phyloP scores from a whole-genome alignment of 129 eudicot genomes.

The Pulicaria dysenterica region DNA sequence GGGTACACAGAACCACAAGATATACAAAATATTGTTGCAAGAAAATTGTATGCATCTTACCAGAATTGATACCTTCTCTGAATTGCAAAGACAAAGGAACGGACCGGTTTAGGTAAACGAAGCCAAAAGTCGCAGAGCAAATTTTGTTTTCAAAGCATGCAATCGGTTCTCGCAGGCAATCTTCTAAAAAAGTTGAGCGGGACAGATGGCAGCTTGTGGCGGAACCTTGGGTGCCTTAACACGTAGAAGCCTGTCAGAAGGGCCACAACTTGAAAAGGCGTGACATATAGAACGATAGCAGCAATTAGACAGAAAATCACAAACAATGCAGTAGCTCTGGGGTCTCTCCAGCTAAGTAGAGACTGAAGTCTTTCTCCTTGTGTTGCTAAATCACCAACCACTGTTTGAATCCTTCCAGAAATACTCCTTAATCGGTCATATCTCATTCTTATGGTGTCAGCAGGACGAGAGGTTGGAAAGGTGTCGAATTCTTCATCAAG shows the following conservation, averaged over 20 bases:
- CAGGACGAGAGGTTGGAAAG: slow-evolving; percentile 57
- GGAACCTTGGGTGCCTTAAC: slow-evolving; percentile 63
- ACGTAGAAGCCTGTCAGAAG: slow-evolving; percentile 55
- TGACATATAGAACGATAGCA: slow-evolving; percentile 54
- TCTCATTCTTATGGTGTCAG: slow-evolving; percentile 55
- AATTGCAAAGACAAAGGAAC: slow-evolving; percentile 19
- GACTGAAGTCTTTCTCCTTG: slow-evolving; percentile 68
- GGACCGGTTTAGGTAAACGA: slow-evolving; percentile 1
- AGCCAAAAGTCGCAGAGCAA: neutral
- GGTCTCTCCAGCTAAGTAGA: slow-evolving; percentile 70
- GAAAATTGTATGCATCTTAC: slow-evolving; percentile 37
- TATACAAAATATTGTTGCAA: slow-evolving; percentile 31
- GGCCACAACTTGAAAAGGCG: slow-evolving; percentile 60
- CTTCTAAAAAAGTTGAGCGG: slow-evolving; percentile 68
- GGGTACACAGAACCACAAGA: slow-evolving; percentile 35
- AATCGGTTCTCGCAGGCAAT: slow-evolving; percentile 68
- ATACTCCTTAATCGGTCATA: slow-evolving; percentile 62
- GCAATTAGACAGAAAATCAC: slow-evolving; percentile 61
- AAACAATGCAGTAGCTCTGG: slow-evolving; percentile 56
- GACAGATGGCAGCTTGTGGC: slow-evolving; percentile 60
- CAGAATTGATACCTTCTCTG: slow-evolving; percentile 8
- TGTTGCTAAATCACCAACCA: slow-evolving; percentile 68
- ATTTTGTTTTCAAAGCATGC: slow-evolving; percentile 52
- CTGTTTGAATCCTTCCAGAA: slow-evolving; percentile 70
- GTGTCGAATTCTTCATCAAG: slow-evolving; percentile 68